Evolutionary conservation across 306 rosid genomes (phyloP).

Genomic region (Ziziphus jujuba): DNA sequence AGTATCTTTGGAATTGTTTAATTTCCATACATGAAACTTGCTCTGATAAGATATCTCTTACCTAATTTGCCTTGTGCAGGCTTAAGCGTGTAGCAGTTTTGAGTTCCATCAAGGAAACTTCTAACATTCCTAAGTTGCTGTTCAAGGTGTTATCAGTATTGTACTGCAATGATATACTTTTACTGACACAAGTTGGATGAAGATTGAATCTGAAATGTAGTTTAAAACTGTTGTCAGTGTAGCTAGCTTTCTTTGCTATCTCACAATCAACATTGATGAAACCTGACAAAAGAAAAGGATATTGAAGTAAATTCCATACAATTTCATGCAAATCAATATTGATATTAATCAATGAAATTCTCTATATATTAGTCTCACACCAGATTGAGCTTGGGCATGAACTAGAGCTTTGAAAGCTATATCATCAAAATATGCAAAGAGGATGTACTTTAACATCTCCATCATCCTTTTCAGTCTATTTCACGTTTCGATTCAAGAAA

Average conservation of each 20-base stretch:
- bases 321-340: not conserved
- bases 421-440: conserved; percentile 14
- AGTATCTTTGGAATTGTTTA: no score
- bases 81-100: no score
- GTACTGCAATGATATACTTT: no score
- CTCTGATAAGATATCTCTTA: no score
- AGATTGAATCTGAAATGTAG: conserved; percentile 32
- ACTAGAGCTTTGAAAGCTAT: conserved; percentile 23
- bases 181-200: no score
- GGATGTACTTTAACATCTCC: conserved; percentile 12
- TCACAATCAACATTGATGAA: conserved; percentile 41
- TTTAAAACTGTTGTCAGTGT: conserved; percentile 19
- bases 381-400: conserved; percentile 32
- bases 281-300: conserved; percentile 17
- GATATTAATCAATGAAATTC: not conserved
- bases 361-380: not conserved
- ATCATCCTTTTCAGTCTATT: not conserved
- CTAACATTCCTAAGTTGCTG: no score
- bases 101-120: no score
- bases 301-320: no score
- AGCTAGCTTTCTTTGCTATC: conserved; percentile 15
- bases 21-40: no score
- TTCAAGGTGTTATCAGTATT: no score
- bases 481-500: no score
- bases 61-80: no score